phyloP scores from a whole-genome alignment of 345 rosid genomes.

The Syzygium oleosum region DNA sequence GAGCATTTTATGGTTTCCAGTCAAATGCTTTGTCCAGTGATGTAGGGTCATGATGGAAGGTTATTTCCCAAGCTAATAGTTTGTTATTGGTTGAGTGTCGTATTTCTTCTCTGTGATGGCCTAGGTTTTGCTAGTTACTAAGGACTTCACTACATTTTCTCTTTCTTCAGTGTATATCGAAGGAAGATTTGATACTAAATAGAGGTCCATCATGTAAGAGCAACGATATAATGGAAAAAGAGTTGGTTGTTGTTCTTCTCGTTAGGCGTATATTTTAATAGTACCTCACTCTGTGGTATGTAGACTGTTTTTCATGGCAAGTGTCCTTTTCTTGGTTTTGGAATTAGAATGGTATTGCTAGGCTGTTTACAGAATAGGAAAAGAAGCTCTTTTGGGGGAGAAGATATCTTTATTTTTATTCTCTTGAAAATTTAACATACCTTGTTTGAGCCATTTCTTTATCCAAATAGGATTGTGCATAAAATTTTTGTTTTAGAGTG shows the following conservation, averaged over 20 bases:
- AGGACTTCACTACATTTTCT: background rate
- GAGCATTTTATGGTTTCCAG: background rate
- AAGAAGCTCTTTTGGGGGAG: background rate
- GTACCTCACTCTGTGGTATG: background rate
- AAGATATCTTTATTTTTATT: background rate
- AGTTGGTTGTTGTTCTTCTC: background rate
- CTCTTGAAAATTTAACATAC: background rate
- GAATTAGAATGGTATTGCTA: background rate
- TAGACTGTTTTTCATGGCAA: background rate
- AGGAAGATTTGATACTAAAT: background rate
- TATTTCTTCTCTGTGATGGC: background rate
- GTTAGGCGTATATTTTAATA: background rate
- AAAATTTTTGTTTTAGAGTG: background rate
- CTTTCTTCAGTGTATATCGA: too few relatives aligned
- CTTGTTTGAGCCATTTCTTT: background rate
- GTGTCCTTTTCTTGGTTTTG: background rate
- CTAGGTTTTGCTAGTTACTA: background rate
- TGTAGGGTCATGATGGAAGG: background rate
- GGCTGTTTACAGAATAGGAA: background rate
- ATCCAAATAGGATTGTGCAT: background rate
- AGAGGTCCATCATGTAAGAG: background rate
- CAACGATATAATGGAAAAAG: background rate
- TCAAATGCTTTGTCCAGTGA: background rate
- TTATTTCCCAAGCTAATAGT: background rate
- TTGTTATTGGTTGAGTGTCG: background rate